Conservation (phyloP, 768 basidiomycete genomes). For the Kwoniella botswanensis region DNA sequence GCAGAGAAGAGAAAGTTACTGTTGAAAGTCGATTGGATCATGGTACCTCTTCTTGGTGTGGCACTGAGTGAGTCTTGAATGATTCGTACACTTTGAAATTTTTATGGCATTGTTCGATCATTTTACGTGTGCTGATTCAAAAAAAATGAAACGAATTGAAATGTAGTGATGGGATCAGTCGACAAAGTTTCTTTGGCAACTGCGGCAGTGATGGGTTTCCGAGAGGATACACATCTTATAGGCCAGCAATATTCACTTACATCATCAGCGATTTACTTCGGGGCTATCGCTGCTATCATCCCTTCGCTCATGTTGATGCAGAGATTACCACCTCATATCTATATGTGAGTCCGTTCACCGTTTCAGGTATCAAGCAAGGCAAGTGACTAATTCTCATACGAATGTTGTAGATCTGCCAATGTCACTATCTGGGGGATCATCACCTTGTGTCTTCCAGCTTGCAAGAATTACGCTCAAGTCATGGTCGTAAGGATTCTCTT, state of each 20-base stretch:
- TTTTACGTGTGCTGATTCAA: too few species aligned
- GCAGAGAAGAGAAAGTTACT: constrained; percentile 33
- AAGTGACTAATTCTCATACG: not conserved
- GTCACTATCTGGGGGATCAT: constrained; percentile 40
- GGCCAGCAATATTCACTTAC: constrained; percentile 36
- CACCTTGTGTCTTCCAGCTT: constrained; percentile 26
- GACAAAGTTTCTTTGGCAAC: constrained; percentile 44
- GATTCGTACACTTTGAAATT: not conserved
- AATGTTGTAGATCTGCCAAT: constrained; percentile 32
- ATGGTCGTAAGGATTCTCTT: constrained; percentile 38
- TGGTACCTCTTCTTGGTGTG: constrained; percentile 31
- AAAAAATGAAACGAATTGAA: too few species aligned
- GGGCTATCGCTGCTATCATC: constrained; percentile 23
- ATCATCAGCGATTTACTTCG: constrained; percentile 29
- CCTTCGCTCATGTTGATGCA: constrained; percentile 29
- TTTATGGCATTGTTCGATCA: too few species aligned
- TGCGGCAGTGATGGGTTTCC: constrained; percentile 41
- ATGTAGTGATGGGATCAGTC: constrained; percentile 33
- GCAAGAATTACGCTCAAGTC: constrained; percentile 30
- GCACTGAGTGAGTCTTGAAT: constrained; percentile 14
- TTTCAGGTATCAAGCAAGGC: not conserved
- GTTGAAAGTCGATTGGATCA: constrained; percentile 38
- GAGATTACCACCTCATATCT: constrained; percentile 29
- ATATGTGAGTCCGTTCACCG: constrained; percentile 10
- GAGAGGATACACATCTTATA: constrained; percentile 32